Base-by-base conservation (phyloP, 2,329 filamentous ascomycete genomes). In the Orbilia quercus region DNA sequence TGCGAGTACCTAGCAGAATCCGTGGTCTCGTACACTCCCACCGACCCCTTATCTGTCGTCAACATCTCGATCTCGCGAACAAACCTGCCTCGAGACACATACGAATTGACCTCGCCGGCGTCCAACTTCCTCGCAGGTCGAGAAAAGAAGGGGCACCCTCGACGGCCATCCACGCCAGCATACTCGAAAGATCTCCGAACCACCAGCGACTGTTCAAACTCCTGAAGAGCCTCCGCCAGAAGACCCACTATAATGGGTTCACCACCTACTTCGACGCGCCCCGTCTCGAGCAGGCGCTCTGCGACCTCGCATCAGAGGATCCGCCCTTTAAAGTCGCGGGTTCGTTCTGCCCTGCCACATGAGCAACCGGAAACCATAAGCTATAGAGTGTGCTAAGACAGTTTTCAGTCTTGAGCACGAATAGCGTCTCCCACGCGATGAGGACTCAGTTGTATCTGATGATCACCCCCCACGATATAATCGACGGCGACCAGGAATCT, bases 301-400 rank as follows among this genome's bases (percentile, higher is more conserved):
- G 18, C 16, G 69, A 66, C 22, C 69, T 73, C 22, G 14, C 28
- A 36, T 12, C n/a, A 9, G 69, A 73, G 42, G 48, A 73, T 23
- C 47, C 53, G 23, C 36, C 47, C 2, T 44, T 65, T 14, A 73
- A 59, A 66, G 11, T 73, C 42, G 53, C 69, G n/a, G 48, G 69
- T 73, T 65, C 18, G 69, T 59, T 45, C 31, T 44, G 31, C 59
- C 51, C 53, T 53, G 28, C 48, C 7, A 23, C 7, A 7, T 9
- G 25, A 63, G 14, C 22, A 12, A 4, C 34, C 18, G n/a, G 48
- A n/a, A n/a, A 11, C 6, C n/a, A 18, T n/a, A 20, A 34, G 12
- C 34, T 28, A 34, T 14, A 55, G 22, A 45, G 7, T 40, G 47
- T 51, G 38, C 44, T 51, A 58, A 58, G 12, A 54, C 14, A 31